Percentiles rank a stretch among this genome's conserved stretches.
phyloP scores from a whole-genome alignment of 257 asterid genomes.

The Mitragyna speciosa region DNA sequence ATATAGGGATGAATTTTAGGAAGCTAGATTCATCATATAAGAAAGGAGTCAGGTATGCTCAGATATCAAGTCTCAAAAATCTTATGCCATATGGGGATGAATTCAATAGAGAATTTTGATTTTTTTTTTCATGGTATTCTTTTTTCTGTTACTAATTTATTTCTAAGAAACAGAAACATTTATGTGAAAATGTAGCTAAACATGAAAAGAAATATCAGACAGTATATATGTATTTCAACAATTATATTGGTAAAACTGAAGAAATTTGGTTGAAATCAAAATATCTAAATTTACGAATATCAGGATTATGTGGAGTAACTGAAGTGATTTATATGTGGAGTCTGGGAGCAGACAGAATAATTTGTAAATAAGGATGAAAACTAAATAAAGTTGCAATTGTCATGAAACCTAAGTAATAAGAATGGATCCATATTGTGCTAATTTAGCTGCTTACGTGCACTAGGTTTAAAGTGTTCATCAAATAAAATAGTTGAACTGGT shows the following conservation, averaged over 20 bases:
- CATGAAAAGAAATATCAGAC: too few relatives aligned
- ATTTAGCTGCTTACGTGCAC: background rate
- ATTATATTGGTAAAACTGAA: too few relatives aligned
- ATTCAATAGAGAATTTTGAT: too few relatives aligned
- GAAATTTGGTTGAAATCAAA: too few relatives aligned
- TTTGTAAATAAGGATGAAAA: background rate
- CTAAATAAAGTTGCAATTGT: too few relatives aligned
- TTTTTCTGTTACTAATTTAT: too few relatives aligned
- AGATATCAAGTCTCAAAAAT: background rate
- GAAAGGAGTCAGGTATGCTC: background rate
- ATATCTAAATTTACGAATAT: too few relatives aligned
- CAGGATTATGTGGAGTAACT: too few relatives aligned
- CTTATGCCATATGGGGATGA: background rate
- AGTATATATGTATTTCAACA: too few relatives aligned
- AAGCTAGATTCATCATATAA: background rate
- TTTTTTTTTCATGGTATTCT: too few relatives aligned
- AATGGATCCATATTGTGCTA: background rate
- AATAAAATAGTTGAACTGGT: constrained; percentile 9
- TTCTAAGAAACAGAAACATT: too few relatives aligned
- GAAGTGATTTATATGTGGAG: background rate
- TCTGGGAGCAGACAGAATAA: background rate
- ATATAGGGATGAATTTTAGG: background rate
- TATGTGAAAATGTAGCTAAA: too few relatives aligned
- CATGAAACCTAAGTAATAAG: background rate
- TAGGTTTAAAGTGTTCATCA: background rate